Base-by-base conservation (phyloP, 805 yeast genomes). In the Ogataea nonfermentans region DNA sequence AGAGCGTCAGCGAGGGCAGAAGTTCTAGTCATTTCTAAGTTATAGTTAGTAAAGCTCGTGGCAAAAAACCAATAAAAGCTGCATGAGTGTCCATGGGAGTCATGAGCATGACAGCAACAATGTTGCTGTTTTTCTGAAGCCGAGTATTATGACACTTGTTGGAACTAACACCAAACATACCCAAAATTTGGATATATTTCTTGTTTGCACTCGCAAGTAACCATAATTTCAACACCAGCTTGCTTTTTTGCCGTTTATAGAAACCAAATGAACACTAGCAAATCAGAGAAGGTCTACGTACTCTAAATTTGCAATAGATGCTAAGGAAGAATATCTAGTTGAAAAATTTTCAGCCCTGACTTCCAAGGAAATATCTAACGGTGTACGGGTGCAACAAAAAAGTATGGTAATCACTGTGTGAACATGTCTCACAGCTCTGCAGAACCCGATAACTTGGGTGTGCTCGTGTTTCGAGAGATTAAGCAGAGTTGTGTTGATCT, bases 1-100 rank as follows among this genome's bases (percentile, higher is more conserved):
- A 90, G 84, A 70, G 97, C 97, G 79, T 90, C 98, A 68, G 96
- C 96, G 72, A 90, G 85, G 73, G 84, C 97, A 65, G 98, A 90
- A 61, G 96, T 81, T 79, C 97, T 90, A 73, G 97, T 88, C 98
- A 91, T 89, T 71, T 66, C 32, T 38, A 36, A 26, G 28, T 19
- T 12, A 32, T 19, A 47, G 49, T 44, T 63, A 63, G 66, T 74
- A 59, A 12, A 27, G 17, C 17, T 12, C 16, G 45, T 48, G 39
- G 51, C 19, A 55, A 36, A 62, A 62, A 50, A 49, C 58, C 42
- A 66, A 52, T 47, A 40, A 56, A 57, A 61, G 69, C 71, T 52
- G 55, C 74, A 69, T 66, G 74, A 69, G 75, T 70, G 67, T 70
- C 74, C 73, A 41, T 31, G 9, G 73, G 73, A 70, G 52, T 70